Evolutionary conservation across 225 moss, liverwort and hornwort species (phyloP), one percentile per base, ranked within the genome.

Genomic region (Polytrichum commune): DNA sequence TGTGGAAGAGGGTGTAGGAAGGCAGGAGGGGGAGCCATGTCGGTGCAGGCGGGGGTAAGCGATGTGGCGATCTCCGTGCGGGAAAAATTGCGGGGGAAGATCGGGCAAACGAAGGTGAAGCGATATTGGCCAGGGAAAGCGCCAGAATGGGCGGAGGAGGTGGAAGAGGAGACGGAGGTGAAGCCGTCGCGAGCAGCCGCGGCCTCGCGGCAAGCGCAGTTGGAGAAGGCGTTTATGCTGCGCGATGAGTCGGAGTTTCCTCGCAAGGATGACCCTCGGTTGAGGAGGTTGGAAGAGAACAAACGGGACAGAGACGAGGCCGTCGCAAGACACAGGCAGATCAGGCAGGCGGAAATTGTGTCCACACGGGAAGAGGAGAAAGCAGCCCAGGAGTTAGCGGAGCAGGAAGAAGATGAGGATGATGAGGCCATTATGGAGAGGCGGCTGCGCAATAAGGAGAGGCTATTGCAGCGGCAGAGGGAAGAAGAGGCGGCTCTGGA

Each of bases 91-190:
- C 78, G 98, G 46, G 98, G 98, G 57, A 98, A 98, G 80, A 98
- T 98, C 25, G 95, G 93, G 29, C 90, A 90, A 68, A 95, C 98
- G 26, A 98, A 92, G 73, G 98, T 98, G 77, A 98, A 95, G 77
- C 86, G 98, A 22, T 98, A 98, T 57, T 95, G 98, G 98, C 98
- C 98, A 0, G 98, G 95, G 28, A 95, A 91, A 87, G 98, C 95
- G 30, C 95, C 98, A 10, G 98, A 95, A 84, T 98, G 98, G 98
- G 98, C 98, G 8, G 93, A 91, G 54, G 92, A 95, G 68, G 79
- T 89, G 53, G 98, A 94, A 76, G 98, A 98, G 55, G 98, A 98
- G 55, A 63, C 81, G 1, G 98, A 98, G 2, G 80, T 84, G 54
- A 87, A 79, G 63, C 91, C 87, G 5, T 84, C 91, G 0, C 72